Evolutionary conservation across 2,329 filamentous ascomycete genomes (phyloP).

Genomic region (Metarhizium album): DNA sequence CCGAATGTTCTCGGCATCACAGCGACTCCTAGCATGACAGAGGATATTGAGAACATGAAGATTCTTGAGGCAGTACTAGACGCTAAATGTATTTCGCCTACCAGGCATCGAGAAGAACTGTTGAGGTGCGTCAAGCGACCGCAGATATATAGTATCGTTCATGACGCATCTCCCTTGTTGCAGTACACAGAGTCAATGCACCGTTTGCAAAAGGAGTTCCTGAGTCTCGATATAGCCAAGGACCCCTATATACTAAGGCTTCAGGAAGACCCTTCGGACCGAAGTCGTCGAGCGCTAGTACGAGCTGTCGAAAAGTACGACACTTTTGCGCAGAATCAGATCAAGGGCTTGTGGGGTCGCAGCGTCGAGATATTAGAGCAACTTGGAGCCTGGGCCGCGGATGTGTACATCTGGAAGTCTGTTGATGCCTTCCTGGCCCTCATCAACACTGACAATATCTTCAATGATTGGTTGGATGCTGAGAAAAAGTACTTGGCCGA

Average conservation of each 20-base stretch:
- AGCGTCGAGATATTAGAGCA: conserved; percentile 40
- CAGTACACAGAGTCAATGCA: conserved; percentile 27
- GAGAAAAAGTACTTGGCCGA: conserved; percentile 47
- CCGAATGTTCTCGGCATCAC: conserved; percentile 70
- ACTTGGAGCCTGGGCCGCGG: conserved; percentile 58
- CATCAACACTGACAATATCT: conserved; percentile 10
- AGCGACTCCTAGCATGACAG: conserved; percentile 63
- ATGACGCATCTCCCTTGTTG: conserved; percentile 10
- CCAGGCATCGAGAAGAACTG: conserved; percentile 57
- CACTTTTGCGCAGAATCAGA: conserved; percentile 43
- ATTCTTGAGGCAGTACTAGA: conserved; percentile 60
- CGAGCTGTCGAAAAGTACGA: conserved; percentile 30
- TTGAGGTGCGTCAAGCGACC: conserved; percentile 60
- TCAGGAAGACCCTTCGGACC: conserved; percentile 27
- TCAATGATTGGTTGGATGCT: conserved; percentile 32
- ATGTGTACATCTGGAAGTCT: conserved; percentile 49
- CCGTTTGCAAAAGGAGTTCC: conserved; percentile 30
- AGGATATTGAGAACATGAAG: conserved; percentile 42
- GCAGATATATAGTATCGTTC: conserved; percentile 30
- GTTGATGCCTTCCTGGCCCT: conserved; percentile 24
- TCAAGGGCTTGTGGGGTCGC: conserved; percentile 43
- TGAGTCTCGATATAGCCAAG: conserved; percentile 39
- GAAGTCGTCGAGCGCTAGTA: conserved; percentile 26
- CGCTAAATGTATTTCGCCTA: conserved; percentile 58
- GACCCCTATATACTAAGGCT: conserved; percentile 51